Percentiles rank a stretch among this genome's conserved stretches.
These are phyloP conservation scores for Chaetoceros tenuissimus DNA, from an alignment of 108 stramenopile genomes.

Conservation along the genomic window DNA sequence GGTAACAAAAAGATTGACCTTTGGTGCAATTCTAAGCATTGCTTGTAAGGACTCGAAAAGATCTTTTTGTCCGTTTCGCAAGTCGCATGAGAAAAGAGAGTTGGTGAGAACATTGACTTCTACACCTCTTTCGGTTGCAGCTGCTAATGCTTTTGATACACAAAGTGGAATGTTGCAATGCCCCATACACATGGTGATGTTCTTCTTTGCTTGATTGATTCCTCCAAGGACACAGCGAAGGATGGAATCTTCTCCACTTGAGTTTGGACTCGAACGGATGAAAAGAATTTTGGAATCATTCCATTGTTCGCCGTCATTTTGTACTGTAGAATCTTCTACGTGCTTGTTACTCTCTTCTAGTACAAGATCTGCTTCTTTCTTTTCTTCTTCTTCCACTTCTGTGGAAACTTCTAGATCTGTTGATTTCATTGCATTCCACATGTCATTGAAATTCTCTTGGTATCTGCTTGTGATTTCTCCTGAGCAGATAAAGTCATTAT, in stretches of 20 bases:
- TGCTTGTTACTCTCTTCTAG: background rate
- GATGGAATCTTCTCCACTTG: constrained; percentile 21
- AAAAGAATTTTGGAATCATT: constrained; percentile 9
- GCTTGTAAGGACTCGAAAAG: constrained; percentile 10
- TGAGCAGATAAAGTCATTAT: constrained; percentile 16
- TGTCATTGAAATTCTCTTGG: constrained; percentile 11
- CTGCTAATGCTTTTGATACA: constrained; percentile 9
- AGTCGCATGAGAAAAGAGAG: constrained; percentile 18
- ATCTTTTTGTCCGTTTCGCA: constrained; percentile 14
- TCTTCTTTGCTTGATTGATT: constrained; percentile 9
- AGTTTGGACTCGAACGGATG: constrained; percentile 15
- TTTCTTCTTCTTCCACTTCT: constrained; percentile 15
- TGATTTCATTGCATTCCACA: constrained; percentile 16
- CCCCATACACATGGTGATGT: constrained; percentile 24
- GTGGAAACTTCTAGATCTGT: background rate
- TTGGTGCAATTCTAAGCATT: constrained; percentile 13
- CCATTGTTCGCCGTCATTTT: background rate
- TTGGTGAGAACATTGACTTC: constrained; percentile 15
- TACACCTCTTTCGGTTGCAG: constrained; percentile 16
- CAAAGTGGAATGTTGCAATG: constrained; percentile 16
- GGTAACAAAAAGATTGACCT: constrained; percentile 8
- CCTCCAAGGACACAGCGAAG: constrained; percentile 21
- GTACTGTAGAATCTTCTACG: background rate
- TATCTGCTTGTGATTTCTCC: constrained; percentile 9
- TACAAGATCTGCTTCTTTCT: constrained; percentile 3